Evolutionary conservation across 2,329 filamentous ascomycete species (phyloP).

Genomic region (Epichloe festucae): DNA sequence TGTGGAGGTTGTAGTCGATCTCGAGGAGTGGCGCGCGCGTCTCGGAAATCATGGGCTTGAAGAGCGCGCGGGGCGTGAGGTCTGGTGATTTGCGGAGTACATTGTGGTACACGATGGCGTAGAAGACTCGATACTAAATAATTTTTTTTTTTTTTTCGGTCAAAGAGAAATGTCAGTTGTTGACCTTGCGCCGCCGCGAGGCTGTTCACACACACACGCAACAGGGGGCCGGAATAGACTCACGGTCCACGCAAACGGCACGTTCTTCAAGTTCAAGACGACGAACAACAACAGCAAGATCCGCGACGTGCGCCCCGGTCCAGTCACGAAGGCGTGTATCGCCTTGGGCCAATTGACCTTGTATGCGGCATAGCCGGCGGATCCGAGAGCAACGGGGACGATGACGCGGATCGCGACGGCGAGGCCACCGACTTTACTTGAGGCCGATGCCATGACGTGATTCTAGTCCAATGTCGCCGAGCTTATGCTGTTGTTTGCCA

Average conservation of each 20-base stretch:
- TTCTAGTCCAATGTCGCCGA: neutral
- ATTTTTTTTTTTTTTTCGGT: neutral
- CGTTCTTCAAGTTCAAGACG: slow-evolving; percentile 56
- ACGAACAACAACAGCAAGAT: slow-evolving; percentile 42
- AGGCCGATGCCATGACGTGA: slow-evolving; percentile 18
- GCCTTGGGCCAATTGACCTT: slow-evolving; percentile 28
- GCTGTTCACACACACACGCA: neutral
- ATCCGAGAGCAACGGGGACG: slow-evolving; percentile 27
- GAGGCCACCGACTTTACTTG: slow-evolving; percentile 19
- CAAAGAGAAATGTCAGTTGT: neutral
- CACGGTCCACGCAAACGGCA: slow-evolving; percentile 68
- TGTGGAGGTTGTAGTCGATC: slow-evolving; percentile 79
- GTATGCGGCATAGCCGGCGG: slow-evolving; percentile 33
- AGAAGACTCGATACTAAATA: slow-evolving; percentile 42
- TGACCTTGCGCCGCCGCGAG: neutral
- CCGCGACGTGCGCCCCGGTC: slow-evolving; percentile 39
- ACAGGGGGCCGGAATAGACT: slow-evolving; percentile 13
- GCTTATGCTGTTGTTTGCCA: neutral
- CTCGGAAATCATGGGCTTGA: slow-evolving; percentile 55
- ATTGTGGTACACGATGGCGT: slow-evolving; percentile 42
- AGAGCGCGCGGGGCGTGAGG: slow-evolving; percentile 51
- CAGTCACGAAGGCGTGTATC: slow-evolving; percentile 34
- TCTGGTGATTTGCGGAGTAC: slow-evolving; percentile 33
- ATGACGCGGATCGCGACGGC: slow-evolving; percentile 26
- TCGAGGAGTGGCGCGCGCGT: slow-evolving; percentile 60